phyloP scores from a whole-genome alignment of 2,329 filamentous ascomycete species.

The Ophiocordyceps camponoti-floridani region DNA sequence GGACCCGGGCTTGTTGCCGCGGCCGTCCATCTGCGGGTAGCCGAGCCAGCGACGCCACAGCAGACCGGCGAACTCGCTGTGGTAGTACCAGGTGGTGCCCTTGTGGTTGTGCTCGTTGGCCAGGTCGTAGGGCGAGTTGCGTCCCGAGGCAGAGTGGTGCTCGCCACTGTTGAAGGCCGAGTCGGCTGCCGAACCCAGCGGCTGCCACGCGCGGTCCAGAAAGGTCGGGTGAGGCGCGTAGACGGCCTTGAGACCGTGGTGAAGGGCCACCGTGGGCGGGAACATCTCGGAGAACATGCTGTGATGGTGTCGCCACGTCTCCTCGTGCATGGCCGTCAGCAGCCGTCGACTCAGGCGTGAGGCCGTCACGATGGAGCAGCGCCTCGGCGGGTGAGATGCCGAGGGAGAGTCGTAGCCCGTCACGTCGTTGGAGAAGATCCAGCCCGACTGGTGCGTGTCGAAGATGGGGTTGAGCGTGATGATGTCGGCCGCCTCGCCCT shows the following conservation, averaged over 20 bases:
- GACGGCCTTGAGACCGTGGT: slow-evolving; percentile 62
- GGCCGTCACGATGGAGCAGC: slow-evolving; percentile 55
- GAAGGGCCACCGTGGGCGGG: slow-evolving; percentile 49
- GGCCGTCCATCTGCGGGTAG: slow-evolving; percentile 33
- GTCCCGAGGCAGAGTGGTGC: slow-evolving; percentile 46
- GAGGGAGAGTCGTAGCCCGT: slow-evolving; percentile 47
- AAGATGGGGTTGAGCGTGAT: slow-evolving; percentile 67
- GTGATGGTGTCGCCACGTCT: slow-evolving; percentile 47
- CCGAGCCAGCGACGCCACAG: slow-evolving; percentile 66
- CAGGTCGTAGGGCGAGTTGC: slow-evolving; percentile 47
- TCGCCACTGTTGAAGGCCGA: slow-evolving; percentile 62
- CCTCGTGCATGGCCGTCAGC: slow-evolving; percentile 55
- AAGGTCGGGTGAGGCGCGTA: slow-evolving; percentile 71
- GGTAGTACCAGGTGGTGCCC: slow-evolving; percentile 74
- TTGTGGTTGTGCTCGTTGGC: slow-evolving; percentile 69
- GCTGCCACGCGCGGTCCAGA: slow-evolving; percentile 58
- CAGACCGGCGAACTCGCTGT: slow-evolving; percentile 58
- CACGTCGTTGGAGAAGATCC: slow-evolving; percentile 53
- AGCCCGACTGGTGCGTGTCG: slow-evolving; percentile 51
- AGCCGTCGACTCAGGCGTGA: slow-evolving; percentile 49
- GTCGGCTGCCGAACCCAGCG: slow-evolving; percentile 43
- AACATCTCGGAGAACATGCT: slow-evolving; percentile 72
- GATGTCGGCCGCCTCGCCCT: slow-evolving; percentile 55
- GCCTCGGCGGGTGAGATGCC: slow-evolving; percentile 30
- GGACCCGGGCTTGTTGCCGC: slow-evolving; percentile 29